These are phyloP conservation scores for Pseudocercospora cruenta DNA, from an alignment of 2,329 filamentous ascomycete genomes.

Conservation along the genomic window DNA sequence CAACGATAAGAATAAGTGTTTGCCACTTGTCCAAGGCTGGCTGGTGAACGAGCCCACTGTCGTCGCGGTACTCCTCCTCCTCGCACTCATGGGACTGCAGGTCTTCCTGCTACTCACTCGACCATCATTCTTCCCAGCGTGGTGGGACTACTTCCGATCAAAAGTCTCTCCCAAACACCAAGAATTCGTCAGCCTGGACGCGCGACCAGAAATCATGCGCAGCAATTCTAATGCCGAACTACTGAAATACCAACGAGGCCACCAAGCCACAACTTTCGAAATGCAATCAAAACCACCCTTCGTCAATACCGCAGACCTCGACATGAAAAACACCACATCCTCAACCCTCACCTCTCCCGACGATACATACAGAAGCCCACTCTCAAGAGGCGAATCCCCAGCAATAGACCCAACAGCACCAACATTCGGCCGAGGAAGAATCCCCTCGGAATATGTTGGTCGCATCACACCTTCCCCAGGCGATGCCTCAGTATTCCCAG, in stretches of 20 bases:
- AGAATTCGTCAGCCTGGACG: conserved; percentile 90
- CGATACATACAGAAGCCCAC: conserved; percentile 21
- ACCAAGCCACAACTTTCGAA: conserved; percentile 38
- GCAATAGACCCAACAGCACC: conserved; percentile 8
- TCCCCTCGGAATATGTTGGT: conserved; percentile 24
- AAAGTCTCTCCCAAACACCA: conserved; percentile 58
- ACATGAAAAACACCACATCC: conserved; percentile 19
- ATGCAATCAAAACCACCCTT: conserved; percentile 35
- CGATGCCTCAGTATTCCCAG: not conserved
- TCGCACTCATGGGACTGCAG: conserved; percentile 83
- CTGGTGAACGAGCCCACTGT: conserved; percentile 77
- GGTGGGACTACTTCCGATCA: conserved; percentile 67
- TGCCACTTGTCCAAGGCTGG: conserved; percentile 61
- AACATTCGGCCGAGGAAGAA: conserved; percentile 9
- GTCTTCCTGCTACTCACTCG: conserved; percentile 79
- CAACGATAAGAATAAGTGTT: conserved; percentile 69
- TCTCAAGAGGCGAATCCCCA: conserved; percentile 16
- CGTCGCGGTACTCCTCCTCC: conserved; percentile 77
- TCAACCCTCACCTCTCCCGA: conserved; percentile 22
- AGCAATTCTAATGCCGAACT: conserved; percentile 29
- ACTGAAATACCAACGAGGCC: conserved; percentile 31
- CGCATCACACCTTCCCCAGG: conserved; percentile 21
- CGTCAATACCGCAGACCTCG: conserved; percentile 23
- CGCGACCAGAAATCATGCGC: conserved; percentile 43
- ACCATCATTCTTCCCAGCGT: conserved; percentile 82